phyloP scores from a whole-genome alignment of 306 rosid genomes.

The Malus asiatica region DNA sequence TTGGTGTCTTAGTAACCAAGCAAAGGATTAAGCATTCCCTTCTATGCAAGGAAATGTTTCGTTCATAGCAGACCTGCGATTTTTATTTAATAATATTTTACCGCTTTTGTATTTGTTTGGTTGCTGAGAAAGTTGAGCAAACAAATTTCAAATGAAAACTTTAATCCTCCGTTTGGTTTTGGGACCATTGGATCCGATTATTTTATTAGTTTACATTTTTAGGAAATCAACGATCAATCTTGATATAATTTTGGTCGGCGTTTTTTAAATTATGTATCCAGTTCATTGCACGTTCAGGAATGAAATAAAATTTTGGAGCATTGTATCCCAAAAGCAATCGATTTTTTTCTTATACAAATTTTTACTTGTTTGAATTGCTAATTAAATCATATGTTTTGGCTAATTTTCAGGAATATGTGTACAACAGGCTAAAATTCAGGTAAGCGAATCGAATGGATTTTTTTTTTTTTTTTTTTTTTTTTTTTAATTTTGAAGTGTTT shows the following conservation, averaged over 20 bases:
- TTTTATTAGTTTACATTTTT: background rate
- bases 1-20: conserved; percentile 3
- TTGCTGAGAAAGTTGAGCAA: conserved; percentile 8
- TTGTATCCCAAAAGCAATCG: background rate
- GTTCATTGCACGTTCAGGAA: conserved; percentile 1
- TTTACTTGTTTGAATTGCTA: background rate
- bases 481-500: background rate
- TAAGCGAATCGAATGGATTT: conserved; percentile 14
- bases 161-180: conserved; percentile 2
- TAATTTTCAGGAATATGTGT: conserved; percentile 86
- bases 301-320: background rate
- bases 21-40: background rate
- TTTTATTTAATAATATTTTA: background rate
- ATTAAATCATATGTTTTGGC: conserved; percentile 9
- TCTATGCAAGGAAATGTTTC: background rate
- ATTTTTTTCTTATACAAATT: background rate
- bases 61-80: background rate
- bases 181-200: conserved; percentile 9
- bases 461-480: background rate
- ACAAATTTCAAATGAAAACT: background rate
- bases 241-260: background rate
- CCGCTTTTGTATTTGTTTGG: conserved; percentile 4
- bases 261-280: background rate
- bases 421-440: conserved; percentile 94
- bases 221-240: background rate